Percentiles rank a stretch among this genome's conserved stretches.
Conservation (phyloP, 192 early-diverging fungal species). For the Lunasporangiospora selenospora region DNA sequence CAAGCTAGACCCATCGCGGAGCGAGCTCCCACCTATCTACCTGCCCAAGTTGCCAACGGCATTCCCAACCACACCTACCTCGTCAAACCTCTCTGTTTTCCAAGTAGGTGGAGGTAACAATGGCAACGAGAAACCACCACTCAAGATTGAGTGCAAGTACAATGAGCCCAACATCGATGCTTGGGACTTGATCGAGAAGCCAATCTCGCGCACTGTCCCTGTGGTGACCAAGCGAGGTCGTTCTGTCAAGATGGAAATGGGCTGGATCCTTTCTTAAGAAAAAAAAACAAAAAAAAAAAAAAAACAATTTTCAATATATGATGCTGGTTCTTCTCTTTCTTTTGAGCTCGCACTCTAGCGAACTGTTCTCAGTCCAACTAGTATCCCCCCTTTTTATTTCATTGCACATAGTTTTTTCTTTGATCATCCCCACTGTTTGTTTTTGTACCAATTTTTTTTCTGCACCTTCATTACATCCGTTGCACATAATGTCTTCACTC, state of each 20-base stretch:
- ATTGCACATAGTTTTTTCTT: neutral
- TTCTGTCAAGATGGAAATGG: conserved; percentile 46
- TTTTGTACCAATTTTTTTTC: neutral
- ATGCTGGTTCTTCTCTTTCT: neutral
- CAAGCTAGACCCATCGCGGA: too few relatives aligned
- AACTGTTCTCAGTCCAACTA: too few relatives aligned
- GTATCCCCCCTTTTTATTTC: neutral
- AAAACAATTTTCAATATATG: neutral
- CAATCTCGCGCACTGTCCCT: conserved; percentile 18
- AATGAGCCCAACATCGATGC: conserved; percentile 47
- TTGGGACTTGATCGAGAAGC: conserved; percentile 48
- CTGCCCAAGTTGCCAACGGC: conserved; percentile 21
- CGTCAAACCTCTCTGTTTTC: conserved; percentile 36
- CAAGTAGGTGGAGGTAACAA: conserved; percentile 13
- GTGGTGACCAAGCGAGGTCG: conserved; percentile 31
- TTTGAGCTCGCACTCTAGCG: too few relatives aligned
- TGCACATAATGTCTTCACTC: too few relatives aligned
- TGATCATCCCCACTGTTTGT: neutral
- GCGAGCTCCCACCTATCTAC: conserved; percentile 40
- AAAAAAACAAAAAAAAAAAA: neutral
- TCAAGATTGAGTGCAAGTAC: conserved; percentile 47
- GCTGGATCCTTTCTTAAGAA: conserved; percentile 36
- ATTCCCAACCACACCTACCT: conserved; percentile 17
- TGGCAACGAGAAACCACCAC: neutral
- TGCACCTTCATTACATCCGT: conserved; percentile 1